Percentiles rank a stretch among this genome's conserved stretches.
These are phyloP conservation scores for Aspergillus cristatus DNA, from an alignment of 495 filamentous ascomycete genomes.

Conservation along the genomic window DNA sequence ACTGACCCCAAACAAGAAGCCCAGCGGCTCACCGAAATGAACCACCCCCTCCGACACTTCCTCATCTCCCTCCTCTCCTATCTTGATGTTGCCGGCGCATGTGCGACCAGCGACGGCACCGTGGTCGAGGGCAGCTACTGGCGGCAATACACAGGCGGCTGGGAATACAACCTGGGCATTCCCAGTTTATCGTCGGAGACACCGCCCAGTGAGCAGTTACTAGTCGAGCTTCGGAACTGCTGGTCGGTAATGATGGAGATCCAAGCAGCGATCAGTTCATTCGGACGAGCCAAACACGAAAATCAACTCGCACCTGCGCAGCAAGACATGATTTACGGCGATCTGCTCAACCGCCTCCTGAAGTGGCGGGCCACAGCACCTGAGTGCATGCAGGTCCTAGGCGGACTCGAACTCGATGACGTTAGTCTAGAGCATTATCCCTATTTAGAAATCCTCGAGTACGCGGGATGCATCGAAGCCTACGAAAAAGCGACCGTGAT, in stretches of 20 bases:
- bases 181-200: slow-evolving; percentile 19
- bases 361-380: slow-evolving; percentile 28
- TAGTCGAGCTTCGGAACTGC: slow-evolving; percentile 25
- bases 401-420: slow-evolving; percentile 23
- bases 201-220: slow-evolving; percentile 15
- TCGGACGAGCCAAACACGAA: slow-evolving; percentile 27
- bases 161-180: slow-evolving; percentile 33
- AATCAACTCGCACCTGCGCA: slow-evolving; percentile 22
- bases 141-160: slow-evolving; percentile 29
- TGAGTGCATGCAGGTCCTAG: slow-evolving; percentile 19
- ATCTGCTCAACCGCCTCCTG: slow-evolving; percentile 22
- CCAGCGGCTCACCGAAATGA: slow-evolving; percentile 24
- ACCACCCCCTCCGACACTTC: slow-evolving; percentile 30
- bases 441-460: slow-evolving; percentile 26
- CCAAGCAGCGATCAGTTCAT: slow-evolving; percentile 27
- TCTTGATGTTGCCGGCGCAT: slow-evolving; percentile 33
- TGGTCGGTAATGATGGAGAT: slow-evolving; percentile 37
- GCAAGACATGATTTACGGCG: slow-evolving; percentile 26
- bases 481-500: slow-evolving; percentile 35
- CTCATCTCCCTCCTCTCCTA: slow-evolving; percentile 33
- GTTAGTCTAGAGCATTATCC: slow-evolving; percentile 20
- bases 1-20: slow-evolving; percentile 19
- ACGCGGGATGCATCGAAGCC: slow-evolving; percentile 32
- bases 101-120: slow-evolving; percentile 30
- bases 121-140: slow-evolving; percentile 33